Evolutionary conservation across 106 monocot genomes (phyloP).

Genomic region (Allium cepa): DNA sequence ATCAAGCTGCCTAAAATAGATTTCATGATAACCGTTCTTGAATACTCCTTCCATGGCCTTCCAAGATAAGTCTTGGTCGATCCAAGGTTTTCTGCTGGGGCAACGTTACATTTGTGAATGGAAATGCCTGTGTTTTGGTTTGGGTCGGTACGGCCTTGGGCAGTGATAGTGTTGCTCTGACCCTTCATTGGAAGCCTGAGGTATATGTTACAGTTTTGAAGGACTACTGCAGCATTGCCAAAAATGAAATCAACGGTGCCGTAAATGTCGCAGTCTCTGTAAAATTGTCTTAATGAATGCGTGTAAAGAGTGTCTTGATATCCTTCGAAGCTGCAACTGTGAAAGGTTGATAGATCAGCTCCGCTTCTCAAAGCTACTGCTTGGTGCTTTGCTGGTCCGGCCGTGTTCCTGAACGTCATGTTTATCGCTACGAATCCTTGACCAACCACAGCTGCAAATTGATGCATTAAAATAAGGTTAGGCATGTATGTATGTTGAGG

Average conservation of each 20-base stretch:
- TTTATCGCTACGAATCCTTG: slow-evolving; percentile 36
- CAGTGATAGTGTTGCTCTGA: slow-evolving; percentile 65
- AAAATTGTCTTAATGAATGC: slow-evolving; percentile 62
- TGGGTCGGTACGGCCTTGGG: slow-evolving; percentile 67
- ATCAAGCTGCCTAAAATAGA: slow-evolving; percentile 32
- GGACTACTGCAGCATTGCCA: slow-evolving; percentile 26
- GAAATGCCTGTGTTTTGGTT: slow-evolving; percentile 80
- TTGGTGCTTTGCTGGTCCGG: slow-evolving; percentile 46
- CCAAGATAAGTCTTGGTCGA: slow-evolving; percentile 40
- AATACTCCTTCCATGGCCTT: slow-evolving; percentile 65
- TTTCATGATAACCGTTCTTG: slow-evolving; percentile 68
- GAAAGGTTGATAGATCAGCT: slow-evolving; percentile 57
- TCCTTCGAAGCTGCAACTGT: slow-evolving; percentile 54
- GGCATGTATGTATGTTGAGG: neutral
- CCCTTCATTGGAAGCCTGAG: slow-evolving; percentile 36
- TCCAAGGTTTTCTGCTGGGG: slow-evolving; percentile 31
- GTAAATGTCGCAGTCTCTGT: slow-evolving; percentile 56
- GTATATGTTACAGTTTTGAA: slow-evolving; percentile 68
- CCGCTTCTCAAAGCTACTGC: slow-evolving; percentile 61
- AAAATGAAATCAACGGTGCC: slow-evolving; percentile 69
- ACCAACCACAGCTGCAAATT: slow-evolving; percentile 8
- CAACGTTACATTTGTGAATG: slow-evolving; percentile 35
- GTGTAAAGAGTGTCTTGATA: slow-evolving; percentile 20
- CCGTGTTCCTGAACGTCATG: slow-evolving; percentile 64
- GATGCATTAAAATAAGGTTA: neutral